These are phyloP conservation scores for Anethum foeniculum DNA, from an alignment of 140 eudicot genomes.

Conservation along the genomic window DNA sequence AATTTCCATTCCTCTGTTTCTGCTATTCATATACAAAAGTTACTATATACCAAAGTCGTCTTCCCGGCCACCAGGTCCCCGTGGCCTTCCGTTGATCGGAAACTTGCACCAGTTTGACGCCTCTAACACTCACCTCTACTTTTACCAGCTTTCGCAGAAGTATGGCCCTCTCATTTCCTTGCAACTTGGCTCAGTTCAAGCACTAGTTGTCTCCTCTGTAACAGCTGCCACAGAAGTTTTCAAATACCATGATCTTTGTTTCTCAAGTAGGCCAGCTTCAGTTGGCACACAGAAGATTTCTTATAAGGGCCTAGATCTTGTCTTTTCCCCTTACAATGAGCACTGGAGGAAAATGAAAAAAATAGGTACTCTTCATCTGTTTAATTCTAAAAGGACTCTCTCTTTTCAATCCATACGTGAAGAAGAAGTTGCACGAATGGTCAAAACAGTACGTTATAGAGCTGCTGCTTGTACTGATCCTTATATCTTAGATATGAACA, in stretches of 20 bases:
- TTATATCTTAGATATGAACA: background rate
- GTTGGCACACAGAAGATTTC: background rate
- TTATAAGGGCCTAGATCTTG: background rate
- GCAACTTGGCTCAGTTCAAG: background rate
- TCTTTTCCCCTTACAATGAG: background rate
- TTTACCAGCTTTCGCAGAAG: background rate
- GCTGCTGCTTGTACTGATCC: background rate
- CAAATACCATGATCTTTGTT: background rate
- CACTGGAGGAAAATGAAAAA: background rate
- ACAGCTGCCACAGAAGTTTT: background rate
- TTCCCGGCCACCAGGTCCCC: background rate
- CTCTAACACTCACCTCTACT: slow-evolving; percentile 1
- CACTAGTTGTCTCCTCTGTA: background rate
- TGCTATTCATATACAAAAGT: too few species aligned
- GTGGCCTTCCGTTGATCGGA: slow-evolving; percentile 1
- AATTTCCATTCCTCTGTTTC: too few species aligned
- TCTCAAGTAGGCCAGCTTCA: background rate
- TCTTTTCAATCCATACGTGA: background rate
- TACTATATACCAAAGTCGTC: too few species aligned
- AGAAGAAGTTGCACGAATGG: background rate
- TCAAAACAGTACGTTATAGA: background rate
- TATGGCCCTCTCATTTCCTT: slow-evolving; percentile 1
- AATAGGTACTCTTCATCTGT: background rate
- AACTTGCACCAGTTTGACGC: background rate
- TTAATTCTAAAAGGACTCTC: background rate